Percentiles rank a stretch among this genome's conserved stretches.
Evolutionary conservation across 2,329 filamentous ascomycete genomes (phyloP).

Genomic region (Cryphonectria carpinicola): DNA sequence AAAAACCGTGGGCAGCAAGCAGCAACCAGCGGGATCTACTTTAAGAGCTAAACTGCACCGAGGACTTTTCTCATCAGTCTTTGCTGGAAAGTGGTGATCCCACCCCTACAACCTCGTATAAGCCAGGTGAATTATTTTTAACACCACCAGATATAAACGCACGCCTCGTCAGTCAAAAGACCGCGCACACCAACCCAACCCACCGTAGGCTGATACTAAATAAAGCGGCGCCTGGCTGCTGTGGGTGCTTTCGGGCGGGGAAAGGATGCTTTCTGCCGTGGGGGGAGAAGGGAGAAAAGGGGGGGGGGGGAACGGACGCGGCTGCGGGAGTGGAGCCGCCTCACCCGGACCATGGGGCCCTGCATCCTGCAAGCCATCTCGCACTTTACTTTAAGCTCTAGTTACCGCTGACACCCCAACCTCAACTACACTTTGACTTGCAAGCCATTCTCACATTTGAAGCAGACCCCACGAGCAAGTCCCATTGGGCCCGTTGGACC

Average conservation of each 20-base stretch:
- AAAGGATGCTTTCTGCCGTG: neutral
- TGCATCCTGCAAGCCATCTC: neutral
- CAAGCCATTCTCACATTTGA: neutral
- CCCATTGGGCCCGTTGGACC: too few relatives aligned
- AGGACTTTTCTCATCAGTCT: too few relatives aligned
- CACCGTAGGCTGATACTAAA: neutral
- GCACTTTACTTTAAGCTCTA: neutral
- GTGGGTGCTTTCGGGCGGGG: neutral
- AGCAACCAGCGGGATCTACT: too few relatives aligned
- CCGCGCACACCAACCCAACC: too few relatives aligned
- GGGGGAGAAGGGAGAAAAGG: too few relatives aligned
- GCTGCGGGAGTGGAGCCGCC: neutral
- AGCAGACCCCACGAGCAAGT: neutral
- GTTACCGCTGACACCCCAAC: neutral
- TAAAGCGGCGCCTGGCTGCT: neutral
- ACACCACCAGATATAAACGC: too few relatives aligned
- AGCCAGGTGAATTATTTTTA: neutral
- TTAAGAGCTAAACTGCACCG: too few relatives aligned
- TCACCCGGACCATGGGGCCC: too few relatives aligned
- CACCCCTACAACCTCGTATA: neutral
- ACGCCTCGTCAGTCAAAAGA: too few relatives aligned
- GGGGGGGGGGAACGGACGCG: too few relatives aligned
- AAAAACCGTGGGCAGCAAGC: neutral
- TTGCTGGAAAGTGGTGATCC: too few relatives aligned
- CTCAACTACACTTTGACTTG: neutral